These are phyloP conservation scores for Nigrospora osmanthi DNA, from an alignment of 2,329 filamentous ascomycete species.

Conservation along the genomic window DNA sequence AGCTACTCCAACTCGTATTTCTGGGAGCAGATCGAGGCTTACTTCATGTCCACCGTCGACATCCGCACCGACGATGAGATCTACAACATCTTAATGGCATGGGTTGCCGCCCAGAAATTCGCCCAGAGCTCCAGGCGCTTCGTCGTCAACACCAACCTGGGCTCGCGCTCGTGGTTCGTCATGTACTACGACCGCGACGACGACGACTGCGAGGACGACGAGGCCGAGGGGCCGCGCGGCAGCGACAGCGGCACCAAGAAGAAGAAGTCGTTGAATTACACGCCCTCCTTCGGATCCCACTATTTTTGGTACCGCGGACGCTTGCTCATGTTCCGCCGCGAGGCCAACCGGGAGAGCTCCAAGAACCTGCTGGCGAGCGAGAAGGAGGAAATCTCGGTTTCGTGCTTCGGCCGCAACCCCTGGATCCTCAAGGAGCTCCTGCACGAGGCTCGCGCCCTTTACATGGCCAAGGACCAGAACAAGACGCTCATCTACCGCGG, in stretches of 20 bases:
- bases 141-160: slow-evolving; percentile 56
- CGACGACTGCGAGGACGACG: slow-evolving; percentile 27
- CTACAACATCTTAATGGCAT: slow-evolving; percentile 65
- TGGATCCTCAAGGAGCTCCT: slow-evolving; percentile 54
- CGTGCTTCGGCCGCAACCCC: slow-evolving; percentile 54
- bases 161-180: slow-evolving; percentile 41
- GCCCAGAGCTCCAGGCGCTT: slow-evolving; percentile 52
- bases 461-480: slow-evolving; percentile 48
- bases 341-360: slow-evolving; percentile 35
- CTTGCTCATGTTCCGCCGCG: slow-evolving; percentile 49
- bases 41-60: slow-evolving; percentile 59
- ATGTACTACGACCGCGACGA: slow-evolving; percentile 36
- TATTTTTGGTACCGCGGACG: slow-evolving; percentile 59
- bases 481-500: slow-evolving; percentile 62
- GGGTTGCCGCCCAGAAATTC: slow-evolving; percentile 58
- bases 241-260: slow-evolving; percentile 26
- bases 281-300: slow-evolving; percentile 59
- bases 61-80: slow-evolving; percentile 64
- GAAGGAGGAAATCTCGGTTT: slow-evolving; percentile 51
- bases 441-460: slow-evolving; percentile 46
- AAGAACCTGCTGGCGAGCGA: slow-evolving; percentile 34
- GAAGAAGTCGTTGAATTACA: slow-evolving; percentile 51
- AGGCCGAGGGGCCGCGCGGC: slow-evolving; percentile 28
- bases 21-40: slow-evolving; percentile 36
- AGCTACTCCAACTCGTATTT: slow-evolving; percentile 43